Percentiles rank a stretch among this genome's conserved stretches.
Evolutionary conservation across 1,284 basidiomycete genomes (phyloP).

Genomic region (Moniliophthora roreri): DNA sequence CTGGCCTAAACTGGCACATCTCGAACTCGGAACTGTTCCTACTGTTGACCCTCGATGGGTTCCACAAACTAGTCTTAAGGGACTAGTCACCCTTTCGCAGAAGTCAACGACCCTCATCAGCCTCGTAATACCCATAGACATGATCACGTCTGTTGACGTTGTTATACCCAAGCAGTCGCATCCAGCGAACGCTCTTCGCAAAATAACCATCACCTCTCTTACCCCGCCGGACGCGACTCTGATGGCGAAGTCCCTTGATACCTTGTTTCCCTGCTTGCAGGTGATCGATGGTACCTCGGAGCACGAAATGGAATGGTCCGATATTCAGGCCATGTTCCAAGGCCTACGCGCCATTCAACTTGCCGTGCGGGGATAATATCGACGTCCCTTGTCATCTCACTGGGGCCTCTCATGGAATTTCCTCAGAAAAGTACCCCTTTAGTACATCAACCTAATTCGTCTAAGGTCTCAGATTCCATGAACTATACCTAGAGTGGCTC

Average conservation of each 20-base stretch:
- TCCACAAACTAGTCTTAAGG: constrained; percentile 33
- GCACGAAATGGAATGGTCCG: constrained; percentile 23
- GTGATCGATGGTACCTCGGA: constrained; percentile 27
- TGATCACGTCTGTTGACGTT: constrained; percentile 3
- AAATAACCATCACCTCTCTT: constrained; percentile 26
- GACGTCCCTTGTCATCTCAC: background rate
- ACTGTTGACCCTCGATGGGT: constrained; percentile 26
- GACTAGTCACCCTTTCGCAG: constrained; percentile 34
- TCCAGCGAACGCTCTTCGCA: constrained; percentile 17
- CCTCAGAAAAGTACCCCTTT: background rate
- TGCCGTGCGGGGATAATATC: no score
- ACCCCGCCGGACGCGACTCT: constrained; percentile 18
- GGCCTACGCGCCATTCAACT: background rate
- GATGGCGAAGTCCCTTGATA: constrained; percentile 24
- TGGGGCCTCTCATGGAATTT: no score
- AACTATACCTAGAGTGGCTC: no score
- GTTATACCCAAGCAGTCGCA: constrained; percentile 6
- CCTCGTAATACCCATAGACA: constrained; percentile 25
- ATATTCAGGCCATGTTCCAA: constrained; percentile 16
- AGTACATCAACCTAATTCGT: no score
- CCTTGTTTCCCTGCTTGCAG: constrained; percentile 30
- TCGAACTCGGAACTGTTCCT: constrained; percentile 40
- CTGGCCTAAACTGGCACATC: constrained; percentile 44
- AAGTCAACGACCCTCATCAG: constrained; percentile 33
- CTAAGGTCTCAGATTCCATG: background rate